Evolutionary conservation across 2,329 filamentous ascomycete genomes (phyloP).

Genomic region (Nakataea oryzae): DNA sequence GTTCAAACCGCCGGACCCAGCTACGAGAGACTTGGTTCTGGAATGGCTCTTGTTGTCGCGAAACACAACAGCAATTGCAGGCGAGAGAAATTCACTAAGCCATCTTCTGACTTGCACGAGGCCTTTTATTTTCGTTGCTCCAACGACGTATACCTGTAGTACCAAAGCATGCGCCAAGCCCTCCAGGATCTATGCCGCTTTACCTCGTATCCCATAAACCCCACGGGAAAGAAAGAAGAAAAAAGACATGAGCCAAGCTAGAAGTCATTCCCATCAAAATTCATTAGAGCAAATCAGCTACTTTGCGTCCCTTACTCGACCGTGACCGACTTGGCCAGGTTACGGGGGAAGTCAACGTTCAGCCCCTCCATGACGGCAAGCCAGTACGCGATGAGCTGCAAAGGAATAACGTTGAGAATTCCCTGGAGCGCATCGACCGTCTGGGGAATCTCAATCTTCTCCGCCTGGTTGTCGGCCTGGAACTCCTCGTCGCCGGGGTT

Average conservation of each 20-base stretch:
- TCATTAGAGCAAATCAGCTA: background rate
- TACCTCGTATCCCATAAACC: background rate
- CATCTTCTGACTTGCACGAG: background rate
- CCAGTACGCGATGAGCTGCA: conserved; percentile 99
- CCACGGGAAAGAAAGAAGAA: background rate
- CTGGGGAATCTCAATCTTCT: conserved; percentile 95
- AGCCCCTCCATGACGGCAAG: conserved; percentile 90
- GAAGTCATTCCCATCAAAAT: background rate
- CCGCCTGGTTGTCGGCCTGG: conserved; percentile 64
- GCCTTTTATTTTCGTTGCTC: background rate
- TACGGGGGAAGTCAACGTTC: conserved; percentile 97
- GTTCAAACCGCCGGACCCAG: background rate
- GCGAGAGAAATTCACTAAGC: background rate
- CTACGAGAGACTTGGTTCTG: background rate
- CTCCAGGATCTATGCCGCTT: background rate
- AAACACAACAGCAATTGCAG: background rate
- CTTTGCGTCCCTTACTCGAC: conserved; percentile 62
- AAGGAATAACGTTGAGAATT: conserved; percentile 91
- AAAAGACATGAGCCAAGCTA: background rate
- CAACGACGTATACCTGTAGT: background rate
- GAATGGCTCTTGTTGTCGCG: background rate
- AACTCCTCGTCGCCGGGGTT: conserved; percentile 87
- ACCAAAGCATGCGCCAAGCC: background rate
- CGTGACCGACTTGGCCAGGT: conserved; percentile 97
- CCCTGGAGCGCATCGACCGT: conserved; percentile 94